Conservation (phyloP, 768 basidiomycete species). For the Rhodotorula kratochvilovae region DNA sequence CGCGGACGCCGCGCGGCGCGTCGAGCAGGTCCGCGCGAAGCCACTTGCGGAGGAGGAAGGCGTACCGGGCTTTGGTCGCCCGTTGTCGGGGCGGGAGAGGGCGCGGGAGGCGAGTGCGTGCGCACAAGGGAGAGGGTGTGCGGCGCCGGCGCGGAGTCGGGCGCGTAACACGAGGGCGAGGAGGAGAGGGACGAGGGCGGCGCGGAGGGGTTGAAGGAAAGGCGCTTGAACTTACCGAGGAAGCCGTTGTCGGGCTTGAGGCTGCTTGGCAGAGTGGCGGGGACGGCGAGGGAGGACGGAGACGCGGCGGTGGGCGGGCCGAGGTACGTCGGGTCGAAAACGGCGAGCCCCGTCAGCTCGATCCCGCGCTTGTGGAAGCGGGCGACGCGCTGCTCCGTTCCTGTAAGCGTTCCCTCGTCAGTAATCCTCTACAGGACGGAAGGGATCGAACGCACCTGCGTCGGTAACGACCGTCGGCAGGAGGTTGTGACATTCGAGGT, state of each 20-base stretch:
- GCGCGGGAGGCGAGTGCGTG: not conserved
- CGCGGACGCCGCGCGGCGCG: not conserved
- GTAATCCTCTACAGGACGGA: too few species aligned
- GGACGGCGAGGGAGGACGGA: not conserved
- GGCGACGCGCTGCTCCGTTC: constrained; percentile 75
- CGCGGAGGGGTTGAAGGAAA: constrained; percentile 4
- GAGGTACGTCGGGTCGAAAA: constrained; percentile 71
- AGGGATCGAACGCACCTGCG: constrained; percentile 65
- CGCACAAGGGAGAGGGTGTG: constrained; percentile 25
- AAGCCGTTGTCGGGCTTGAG: not conserved
- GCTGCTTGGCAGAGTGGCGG: not conserved
- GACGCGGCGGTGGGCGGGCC: not conserved
- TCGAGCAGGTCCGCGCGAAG: constrained; percentile 9
- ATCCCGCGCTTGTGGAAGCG: constrained; percentile 64
- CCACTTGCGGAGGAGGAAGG: constrained; percentile 23
- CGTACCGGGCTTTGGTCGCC: constrained; percentile 4
- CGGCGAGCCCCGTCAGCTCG: constrained; percentile 69
- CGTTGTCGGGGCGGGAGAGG: not conserved
- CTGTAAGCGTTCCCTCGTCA: too few species aligned
- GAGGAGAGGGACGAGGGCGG: not conserved
- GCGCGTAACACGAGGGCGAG: not conserved
- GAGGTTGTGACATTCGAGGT: constrained; percentile 80
- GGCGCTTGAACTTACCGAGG: constrained; percentile 22
- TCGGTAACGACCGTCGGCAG: constrained; percentile 80
- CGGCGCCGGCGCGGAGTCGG: not conserved